Base-by-base conservation (phyloP, 768 basidiomycete species). In the Sporobolomyces pararoseus region DNA sequence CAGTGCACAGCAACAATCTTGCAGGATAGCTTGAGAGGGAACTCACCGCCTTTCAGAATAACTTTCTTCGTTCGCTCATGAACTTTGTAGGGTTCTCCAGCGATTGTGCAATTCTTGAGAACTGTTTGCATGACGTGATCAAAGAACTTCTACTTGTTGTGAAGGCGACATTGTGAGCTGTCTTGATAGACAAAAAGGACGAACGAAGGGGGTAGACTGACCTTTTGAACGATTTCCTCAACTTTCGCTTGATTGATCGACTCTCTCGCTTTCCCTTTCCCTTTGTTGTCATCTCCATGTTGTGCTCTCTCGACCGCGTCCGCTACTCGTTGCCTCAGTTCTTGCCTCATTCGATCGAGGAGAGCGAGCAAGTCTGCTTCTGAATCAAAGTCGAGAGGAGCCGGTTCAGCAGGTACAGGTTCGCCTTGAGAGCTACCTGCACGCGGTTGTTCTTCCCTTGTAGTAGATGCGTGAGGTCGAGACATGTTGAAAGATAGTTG, bases 71-170 rank as follows among this genome's bases (percentile, higher is more conserved):
- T 59, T 27, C 29, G 29, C 9, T 31, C n/a, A 29, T 46, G 27
- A 10, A 46, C 31, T 29, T 46, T 46, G 58, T 59, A 59, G 29
- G 58, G 58, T 32, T 59, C 58, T 6, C 58, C 58, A 3, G 39
- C 42, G 31, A 59, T 46, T 2, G 58, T 7, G 25, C 58, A 59
- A 27, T 59, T 59, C 42, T 59, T 59, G 42, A 59, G 42, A 2
- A 59, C 58, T 16, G 58, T 59, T 21, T 59, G 58, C 7, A 27
- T 7, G 23, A 59, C 58, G 12, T 46, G 58, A 14, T 59, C 58
- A 21, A 59, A 59, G 58, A 59, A 59, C 25, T 46, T 59, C 58
- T 59, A 27, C n/a, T n/a, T n/a, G n/a, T n/a, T n/a, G n/a, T n/a
- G n/a, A n/a, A n/a, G n/a, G n/a, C n/a, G n/a, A n/a, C n/a, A n/a